These are phyloP conservation scores for Linnemannia exigua DNA, from an alignment of 192 early-diverging fungal species.

Conservation along the genomic window DNA sequence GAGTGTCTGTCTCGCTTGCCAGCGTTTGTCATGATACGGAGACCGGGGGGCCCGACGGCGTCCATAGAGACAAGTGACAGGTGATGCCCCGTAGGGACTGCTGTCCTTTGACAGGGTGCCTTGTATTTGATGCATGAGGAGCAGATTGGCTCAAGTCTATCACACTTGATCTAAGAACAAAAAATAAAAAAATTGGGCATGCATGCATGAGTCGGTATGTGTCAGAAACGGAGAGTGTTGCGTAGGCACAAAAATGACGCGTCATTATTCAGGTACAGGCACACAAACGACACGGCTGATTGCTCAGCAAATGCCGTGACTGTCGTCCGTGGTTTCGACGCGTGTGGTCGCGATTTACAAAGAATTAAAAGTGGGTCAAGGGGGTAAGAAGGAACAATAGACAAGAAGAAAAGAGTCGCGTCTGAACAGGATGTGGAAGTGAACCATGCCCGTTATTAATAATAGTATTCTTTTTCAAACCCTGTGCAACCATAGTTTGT, in stretches of 20 bases:
- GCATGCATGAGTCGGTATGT: background rate
- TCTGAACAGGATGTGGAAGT: background rate
- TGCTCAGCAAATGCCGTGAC: constrained; percentile 1
- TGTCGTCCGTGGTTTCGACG: background rate
- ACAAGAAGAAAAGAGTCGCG: background rate
- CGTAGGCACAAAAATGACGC: constrained; percentile 3
- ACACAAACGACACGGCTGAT: background rate
- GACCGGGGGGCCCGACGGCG: constrained; percentile 29
- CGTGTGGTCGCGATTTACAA: background rate
- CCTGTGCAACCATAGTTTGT: background rate
- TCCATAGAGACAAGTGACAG: constrained; percentile 44
- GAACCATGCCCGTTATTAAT: background rate
- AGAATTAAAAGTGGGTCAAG: background rate
- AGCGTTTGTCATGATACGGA: constrained; percentile 13
- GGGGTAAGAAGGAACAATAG: background rate
- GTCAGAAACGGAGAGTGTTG: background rate
- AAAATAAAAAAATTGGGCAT: background rate
- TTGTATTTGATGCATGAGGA: constrained; percentile 55
- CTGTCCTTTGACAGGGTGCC: constrained; percentile 40
- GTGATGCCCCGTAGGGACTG: constrained; percentile 33
- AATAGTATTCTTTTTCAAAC: background rate
- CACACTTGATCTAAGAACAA: constrained; percentile 42
- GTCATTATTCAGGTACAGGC: background rate
- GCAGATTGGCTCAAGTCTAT: constrained; percentile 48
- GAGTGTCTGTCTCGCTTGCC: constrained; percentile 43